phyloP scores from a whole-genome alignment of 257 asterid species.

The Solanum habrochaites region DNA sequence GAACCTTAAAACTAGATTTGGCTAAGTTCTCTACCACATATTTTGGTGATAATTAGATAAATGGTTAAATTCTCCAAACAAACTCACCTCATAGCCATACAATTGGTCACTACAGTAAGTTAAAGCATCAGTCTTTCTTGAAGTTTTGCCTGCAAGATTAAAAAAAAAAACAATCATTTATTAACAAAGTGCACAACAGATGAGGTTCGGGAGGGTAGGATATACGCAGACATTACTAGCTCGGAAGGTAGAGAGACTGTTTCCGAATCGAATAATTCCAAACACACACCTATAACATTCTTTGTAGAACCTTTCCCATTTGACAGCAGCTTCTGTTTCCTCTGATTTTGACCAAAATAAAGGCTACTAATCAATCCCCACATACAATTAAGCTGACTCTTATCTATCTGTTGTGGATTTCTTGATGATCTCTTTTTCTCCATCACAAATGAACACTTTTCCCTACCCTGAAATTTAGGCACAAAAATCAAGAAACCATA shows the following conservation, averaged over 20 bases:
- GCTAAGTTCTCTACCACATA: background rate
- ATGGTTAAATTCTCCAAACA: background rate
- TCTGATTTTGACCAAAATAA: conserved; percentile 27
- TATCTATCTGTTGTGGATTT: conserved; percentile 17
- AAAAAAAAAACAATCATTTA: background rate
- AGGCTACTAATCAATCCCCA: conserved; percentile 42
- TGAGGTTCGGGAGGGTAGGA: background rate
- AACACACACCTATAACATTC: conserved; percentile 18
- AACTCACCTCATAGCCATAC: conserved; percentile 26
- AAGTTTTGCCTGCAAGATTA: conserved; percentile 14
- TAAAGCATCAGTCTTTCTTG: conserved; percentile 17
- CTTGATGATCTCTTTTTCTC: conserved; percentile 34
- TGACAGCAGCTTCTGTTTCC: conserved; percentile 20
- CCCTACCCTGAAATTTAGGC: conserved; percentile 4
- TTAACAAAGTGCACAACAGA: background rate
- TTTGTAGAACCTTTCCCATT: conserved; percentile 26
- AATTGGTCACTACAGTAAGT: conserved; percentile 35
- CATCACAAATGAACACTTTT: conserved; percentile 14
- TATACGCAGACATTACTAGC: background rate
- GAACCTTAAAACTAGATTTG: background rate
- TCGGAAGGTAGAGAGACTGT: background rate
- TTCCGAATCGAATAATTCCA: background rate
- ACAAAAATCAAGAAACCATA: background rate
- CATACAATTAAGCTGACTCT: conserved; percentile 31
- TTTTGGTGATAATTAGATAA: background rate